Conservation (phyloP, 2,329 filamentous ascomycete genomes). For the Graphiopsis chlorocephala region DNA sequence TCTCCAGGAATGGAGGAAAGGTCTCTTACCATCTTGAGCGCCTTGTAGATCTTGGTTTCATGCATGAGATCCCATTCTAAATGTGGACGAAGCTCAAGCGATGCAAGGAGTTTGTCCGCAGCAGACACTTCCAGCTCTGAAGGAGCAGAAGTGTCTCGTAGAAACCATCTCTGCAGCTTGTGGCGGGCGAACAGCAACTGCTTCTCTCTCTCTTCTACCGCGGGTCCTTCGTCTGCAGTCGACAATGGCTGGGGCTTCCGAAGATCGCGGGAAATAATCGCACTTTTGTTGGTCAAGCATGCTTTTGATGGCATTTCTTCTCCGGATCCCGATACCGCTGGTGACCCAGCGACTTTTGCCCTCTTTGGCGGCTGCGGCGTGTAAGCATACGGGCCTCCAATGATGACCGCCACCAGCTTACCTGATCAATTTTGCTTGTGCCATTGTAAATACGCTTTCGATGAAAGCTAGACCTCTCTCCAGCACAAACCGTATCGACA, state of each 20-base stretch:
- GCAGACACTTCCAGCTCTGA: not conserved
- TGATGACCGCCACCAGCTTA: constrained; percentile 2
- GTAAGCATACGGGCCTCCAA: not conserved
- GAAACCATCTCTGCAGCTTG: not conserved
- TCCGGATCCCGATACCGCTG: not conserved
- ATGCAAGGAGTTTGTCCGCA: not conserved
- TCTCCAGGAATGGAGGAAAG: not conserved
- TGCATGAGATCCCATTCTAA: not conserved
- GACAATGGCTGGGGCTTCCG: too few relatives aligned
- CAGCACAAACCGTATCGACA: not conserved
- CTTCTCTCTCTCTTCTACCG: not conserved
- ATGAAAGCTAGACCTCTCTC: not conserved
- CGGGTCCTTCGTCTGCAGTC: not conserved
- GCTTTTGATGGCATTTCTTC: constrained; percentile 5
- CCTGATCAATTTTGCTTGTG: not conserved
- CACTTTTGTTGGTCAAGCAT: not conserved
- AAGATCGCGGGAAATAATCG: not conserved
- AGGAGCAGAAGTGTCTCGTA: not conserved
- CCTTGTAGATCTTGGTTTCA: not conserved
- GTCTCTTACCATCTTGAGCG: not conserved
- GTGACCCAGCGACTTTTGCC: too few relatives aligned
- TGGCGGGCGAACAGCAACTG: not conserved
- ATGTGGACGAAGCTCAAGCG: not conserved
- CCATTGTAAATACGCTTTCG: not conserved
- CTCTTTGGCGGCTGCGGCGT: too few relatives aligned